phyloP scores from a whole-genome alignment of 139 green algal species.

The Tetraselmis chui region DNA sequence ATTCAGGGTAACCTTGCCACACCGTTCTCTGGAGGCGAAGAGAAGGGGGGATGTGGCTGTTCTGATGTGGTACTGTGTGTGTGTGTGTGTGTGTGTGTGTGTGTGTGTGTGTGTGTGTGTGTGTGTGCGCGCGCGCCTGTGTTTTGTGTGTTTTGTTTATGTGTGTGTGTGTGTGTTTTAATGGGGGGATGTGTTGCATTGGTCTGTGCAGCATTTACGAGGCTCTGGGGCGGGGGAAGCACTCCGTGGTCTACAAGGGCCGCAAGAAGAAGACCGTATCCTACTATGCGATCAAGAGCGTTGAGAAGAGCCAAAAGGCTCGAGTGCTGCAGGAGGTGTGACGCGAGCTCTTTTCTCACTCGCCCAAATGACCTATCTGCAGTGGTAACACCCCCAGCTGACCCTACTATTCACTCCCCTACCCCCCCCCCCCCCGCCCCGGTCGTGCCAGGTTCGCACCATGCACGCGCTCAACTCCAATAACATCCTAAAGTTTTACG shows the following conservation, averaged over 20 bases:
- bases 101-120: no score
- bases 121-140: no score
- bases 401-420: no score
- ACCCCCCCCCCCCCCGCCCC: no score
- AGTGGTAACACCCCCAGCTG: no score
- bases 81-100: no score
- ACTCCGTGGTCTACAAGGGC: constrained; percentile 90
- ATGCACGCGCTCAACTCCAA: constrained; percentile 82
- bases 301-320: constrained; percentile 77
- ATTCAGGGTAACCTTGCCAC: no score
- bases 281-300: constrained; percentile 92
- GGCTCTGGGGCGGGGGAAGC: constrained; percentile 79
- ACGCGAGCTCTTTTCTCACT: not conserved
- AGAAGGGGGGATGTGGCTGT: not conserved
- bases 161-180: no score
- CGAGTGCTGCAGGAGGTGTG: constrained; percentile 84
- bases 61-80: not conserved
- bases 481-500: constrained; percentile 87
- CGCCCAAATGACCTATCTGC: no score
- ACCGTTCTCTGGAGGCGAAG: not conserved
- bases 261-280: constrained; percentile 87
- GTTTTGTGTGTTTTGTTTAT: not conserved
- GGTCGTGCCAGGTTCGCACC: constrained; percentile 62
- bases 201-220: constrained; percentile 72
- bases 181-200: not conserved